Evolutionary conservation across 345 rosid species (phyloP).

Genomic region (Brassica rapa): DNA sequence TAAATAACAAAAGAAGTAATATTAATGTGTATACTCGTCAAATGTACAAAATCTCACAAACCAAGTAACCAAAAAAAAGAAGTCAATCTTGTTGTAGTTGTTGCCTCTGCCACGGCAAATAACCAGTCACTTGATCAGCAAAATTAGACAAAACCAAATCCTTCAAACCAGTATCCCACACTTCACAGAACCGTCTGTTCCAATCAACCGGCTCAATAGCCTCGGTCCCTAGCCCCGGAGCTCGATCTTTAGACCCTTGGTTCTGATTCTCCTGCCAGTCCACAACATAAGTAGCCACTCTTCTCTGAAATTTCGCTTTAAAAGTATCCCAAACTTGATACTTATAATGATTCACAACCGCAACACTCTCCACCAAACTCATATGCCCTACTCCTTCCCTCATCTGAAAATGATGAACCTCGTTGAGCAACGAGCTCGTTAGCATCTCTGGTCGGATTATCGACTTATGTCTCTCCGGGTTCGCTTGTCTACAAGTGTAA

Average conservation of each 20-base stretch:
- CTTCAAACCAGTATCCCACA: constrained; percentile 91
- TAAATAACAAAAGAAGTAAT: constrained; percentile 6
- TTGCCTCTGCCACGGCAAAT: constrained; percentile 77
- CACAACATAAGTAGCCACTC: constrained; percentile 92
- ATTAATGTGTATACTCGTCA: constrained; percentile 16
- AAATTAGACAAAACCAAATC: constrained; percentile 76
- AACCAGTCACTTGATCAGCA: constrained; percentile 65
- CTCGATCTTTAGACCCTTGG: constrained; percentile 90
- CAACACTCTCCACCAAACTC: constrained; percentile 69
- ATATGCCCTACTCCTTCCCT: constrained; percentile 56
- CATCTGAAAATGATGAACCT: constrained; percentile 83
- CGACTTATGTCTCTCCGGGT: constrained; percentile 91
- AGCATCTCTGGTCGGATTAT: constrained; percentile 67
- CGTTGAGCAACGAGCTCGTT: constrained; percentile 69
- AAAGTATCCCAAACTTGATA: constrained; percentile 97
- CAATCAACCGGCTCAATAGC: constrained; percentile 85
- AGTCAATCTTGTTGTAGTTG: constrained; percentile 32
- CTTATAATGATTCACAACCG: constrained; percentile 85
- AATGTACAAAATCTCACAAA: constrained; percentile 28
- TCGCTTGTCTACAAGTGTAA: constrained; percentile 84
- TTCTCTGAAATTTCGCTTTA: constrained; percentile 81
- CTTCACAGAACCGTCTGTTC: constrained; percentile 81
- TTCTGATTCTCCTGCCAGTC: constrained; percentile 94
- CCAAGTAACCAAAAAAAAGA: constrained; percentile 5
- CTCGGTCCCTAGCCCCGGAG: constrained; percentile 90